These are phyloP conservation scores for Lyophyllum semitale DNA, from an alignment of 768 basidiomycete genomes.

Conservation along the genomic window DNA sequence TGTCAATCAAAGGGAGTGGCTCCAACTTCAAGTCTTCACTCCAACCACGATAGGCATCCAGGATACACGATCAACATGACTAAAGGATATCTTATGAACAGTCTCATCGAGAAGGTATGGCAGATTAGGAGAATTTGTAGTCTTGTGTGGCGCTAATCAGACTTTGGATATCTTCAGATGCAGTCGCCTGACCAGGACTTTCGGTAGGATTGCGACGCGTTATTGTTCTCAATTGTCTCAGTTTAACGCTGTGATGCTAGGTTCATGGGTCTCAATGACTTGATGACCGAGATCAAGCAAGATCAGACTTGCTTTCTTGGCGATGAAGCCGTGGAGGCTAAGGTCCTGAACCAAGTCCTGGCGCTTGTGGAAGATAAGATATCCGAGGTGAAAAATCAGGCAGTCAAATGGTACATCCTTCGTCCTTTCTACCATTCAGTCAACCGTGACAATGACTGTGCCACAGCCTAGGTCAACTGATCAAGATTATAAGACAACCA, in stretches of 20 bases:
- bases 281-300: slow-evolving; percentile 85
- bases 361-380: slow-evolving; percentile 91
- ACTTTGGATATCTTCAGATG: slow-evolving; percentile 54
- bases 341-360: slow-evolving; percentile 82
- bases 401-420: slow-evolving; percentile 82
- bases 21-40: slow-evolving; percentile 2
- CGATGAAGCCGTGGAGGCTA: slow-evolving; percentile 85
- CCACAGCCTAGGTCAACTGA: slow-evolving; percentile 81
- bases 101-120: slow-evolving; percentile 76
- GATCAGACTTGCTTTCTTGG: slow-evolving; percentile 75
- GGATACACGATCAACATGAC: slow-evolving; percentile 58
- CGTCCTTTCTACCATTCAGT: neutral
- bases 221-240: slow-evolving; percentile 15
- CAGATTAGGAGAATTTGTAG: neutral
- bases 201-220: slow-evolving; percentile 52
- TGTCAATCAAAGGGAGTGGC: neutral
- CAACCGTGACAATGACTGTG: slow-evolving; percentile 10
- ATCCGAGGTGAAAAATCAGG: slow-evolving; percentile 97
- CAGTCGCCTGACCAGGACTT: slow-evolving; percentile 91
- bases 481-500: slow-evolving; percentile 82
- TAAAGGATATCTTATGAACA: slow-evolving; percentile 83
- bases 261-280: slow-evolving; percentile 96
- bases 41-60: neutral
- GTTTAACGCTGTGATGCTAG: slow-evolving; percentile 39
- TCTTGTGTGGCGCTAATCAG: slow-evolving; percentile 7